Evolutionary conservation across 441 rosid genomes (phyloP).

Genomic region (Erodium texanum): DNA sequence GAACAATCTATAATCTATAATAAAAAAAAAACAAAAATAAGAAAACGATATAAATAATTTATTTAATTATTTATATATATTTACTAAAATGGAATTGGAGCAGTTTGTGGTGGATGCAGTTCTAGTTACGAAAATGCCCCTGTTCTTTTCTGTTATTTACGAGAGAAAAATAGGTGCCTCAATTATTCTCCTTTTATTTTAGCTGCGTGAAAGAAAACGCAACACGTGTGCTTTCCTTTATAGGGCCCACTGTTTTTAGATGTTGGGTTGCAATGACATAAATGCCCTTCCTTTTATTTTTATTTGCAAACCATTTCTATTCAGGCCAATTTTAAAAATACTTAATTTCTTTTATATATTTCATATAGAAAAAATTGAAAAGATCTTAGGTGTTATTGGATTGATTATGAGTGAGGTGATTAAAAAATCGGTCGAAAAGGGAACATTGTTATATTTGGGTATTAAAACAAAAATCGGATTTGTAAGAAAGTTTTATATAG

Average conservation of each 20-base stretch:
- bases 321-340: not conserved
- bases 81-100: slow-evolving; percentile 6
- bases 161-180: not conserved
- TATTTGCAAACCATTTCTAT: not conserved
- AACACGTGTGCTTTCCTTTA: slow-evolving; percentile 1
- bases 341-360: not conserved
- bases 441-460: no score
- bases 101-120: not conserved
- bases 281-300: not conserved
- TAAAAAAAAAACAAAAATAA: not conserved
- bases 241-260: not conserved
- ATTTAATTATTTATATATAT: not conserved
- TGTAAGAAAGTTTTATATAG: no score
- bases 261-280: not conserved
- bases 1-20: slow-evolving; percentile 1
- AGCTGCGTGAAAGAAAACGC: not conserved
- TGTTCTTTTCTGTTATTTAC: not conserved
- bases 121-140: not conserved
- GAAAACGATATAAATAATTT: not conserved
- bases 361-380: not conserved
- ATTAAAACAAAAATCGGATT: no score
- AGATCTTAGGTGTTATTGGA: no score
- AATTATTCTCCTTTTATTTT: not conserved
- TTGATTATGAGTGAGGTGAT: no score
- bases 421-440: no score